Percentiles rank a stretch among this genome's conserved stretches.
Conservation (phyloP, 2,329 filamentous ascomycete genomes). For the Chaetoscypha palmicola region DNA sequence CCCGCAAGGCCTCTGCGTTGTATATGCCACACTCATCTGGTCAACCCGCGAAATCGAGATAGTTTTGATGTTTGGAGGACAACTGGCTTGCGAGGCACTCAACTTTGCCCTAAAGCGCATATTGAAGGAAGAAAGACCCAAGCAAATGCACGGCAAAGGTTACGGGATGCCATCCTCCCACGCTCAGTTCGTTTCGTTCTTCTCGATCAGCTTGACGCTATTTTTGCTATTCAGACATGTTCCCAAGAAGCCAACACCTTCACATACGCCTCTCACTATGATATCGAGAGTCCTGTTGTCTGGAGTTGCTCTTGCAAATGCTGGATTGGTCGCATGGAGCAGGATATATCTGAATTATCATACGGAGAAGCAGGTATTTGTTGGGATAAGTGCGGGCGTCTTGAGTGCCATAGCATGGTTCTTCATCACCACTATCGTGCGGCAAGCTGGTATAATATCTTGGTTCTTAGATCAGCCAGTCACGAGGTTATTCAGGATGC, state of each 20-base stretch:
- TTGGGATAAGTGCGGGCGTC: slow-evolving; percentile 64
- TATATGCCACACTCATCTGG: slow-evolving; percentile 86
- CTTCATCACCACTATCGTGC: slow-evolving; percentile 55
- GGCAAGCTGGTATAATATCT: slow-evolving; percentile 61
- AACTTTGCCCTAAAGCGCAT: slow-evolving; percentile 86
- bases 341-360: slow-evolving; percentile 91
- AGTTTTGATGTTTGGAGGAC: slow-evolving; percentile 80
- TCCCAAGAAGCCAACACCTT: slow-evolving; percentile 39
- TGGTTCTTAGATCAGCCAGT: slow-evolving; percentile 64
- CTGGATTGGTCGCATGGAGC: slow-evolving; percentile 68
- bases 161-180: slow-evolving; percentile 98
- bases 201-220: slow-evolving; percentile 73
- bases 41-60: slow-evolving; percentile 88
- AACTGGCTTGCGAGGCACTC: slow-evolving; percentile 82
- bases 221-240: slow-evolving; percentile 79
- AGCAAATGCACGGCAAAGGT: slow-evolving; percentile 76
- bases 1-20: slow-evolving; percentile 82
- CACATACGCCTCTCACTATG: slow-evolving; percentile 50
- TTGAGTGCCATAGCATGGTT: slow-evolving; percentile 76
- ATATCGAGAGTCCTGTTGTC: slow-evolving; percentile 50
- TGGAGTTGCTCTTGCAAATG: slow-evolving; percentile 51
- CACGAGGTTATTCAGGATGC: slow-evolving; percentile 60
- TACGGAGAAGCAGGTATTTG: slow-evolving; percentile 79
- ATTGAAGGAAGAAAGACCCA: slow-evolving; percentile 86
- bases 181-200: slow-evolving; percentile 90